Evolutionary conservation across 768 basidiomycete genomes (phyloP), one percentile per base, ranked within the genome.

Genomic region (Leccinum variicolor): DNA sequence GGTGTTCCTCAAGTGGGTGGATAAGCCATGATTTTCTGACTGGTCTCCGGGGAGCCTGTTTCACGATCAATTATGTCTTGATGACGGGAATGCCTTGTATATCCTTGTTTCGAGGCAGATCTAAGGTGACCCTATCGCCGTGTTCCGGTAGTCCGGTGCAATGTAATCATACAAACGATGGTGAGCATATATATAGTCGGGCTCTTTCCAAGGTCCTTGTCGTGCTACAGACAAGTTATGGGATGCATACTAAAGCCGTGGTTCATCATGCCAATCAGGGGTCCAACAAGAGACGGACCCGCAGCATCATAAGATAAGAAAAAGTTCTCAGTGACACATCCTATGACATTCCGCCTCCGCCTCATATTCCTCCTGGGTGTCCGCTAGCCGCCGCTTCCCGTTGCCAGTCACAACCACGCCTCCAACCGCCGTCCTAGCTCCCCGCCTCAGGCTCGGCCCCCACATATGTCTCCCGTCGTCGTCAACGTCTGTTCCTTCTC

Each of bases 351-450:
- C 57, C 0, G 11, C 47, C 26, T 29, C 51, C 6, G 46, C 43
- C 10, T 61, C 63, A 23, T 43, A 21, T 31, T 63, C 69, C 17
- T 65, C 62, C n/a, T 65, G 56, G 4, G 11, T 17, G 17, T 59
- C 57, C 47, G 50, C 55, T 55, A 28, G n/a, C 52, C 50, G 57
- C 34, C 55, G 65, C 14, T 53, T 54, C 26, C 62, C 69, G 6
- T 68, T 59, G 52, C 62, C 71, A 13, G 68, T 60, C 21, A 79
- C 77, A 91, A 74, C 85, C 89, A 88, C 43, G 85, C 89, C 72
- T 92, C 90, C 54, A 92, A 73, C 55, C 90, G 73, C 53, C 87
- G 73, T 41, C 90, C 89, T 7, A 92, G 74, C 75, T 91, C 90
- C 9, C 89, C 89, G 0, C 90, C 90, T 17, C n/a, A n/a, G n/a